Evolutionary conservation across 2,329 filamentous ascomycete genomes (phyloP), one percentile per base, ranked within the genome.

Genomic region (Penicillium polonicum): DNA sequence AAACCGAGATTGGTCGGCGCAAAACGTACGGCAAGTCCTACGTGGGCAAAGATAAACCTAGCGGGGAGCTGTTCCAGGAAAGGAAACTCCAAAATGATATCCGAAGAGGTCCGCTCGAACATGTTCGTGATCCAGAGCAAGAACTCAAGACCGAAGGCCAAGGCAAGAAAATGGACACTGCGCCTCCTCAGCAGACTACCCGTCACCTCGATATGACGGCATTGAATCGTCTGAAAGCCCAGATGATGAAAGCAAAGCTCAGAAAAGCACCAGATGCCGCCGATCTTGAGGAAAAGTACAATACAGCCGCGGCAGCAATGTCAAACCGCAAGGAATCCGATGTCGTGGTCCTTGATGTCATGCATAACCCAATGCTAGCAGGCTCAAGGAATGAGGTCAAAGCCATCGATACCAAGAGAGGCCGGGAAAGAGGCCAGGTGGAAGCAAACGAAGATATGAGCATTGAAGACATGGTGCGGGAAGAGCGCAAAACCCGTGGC

Each of bases 191-290:
- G 3, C 74, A 76, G 8, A 78, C 79, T 5, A 81, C 81, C 0
- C 78, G 81, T 19, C 76, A 74, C 13, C 74, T 95, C 21, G 90
- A 96, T 66, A 86, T 89, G 68, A 94, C 91, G 0, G 81, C 87
- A 0, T 80, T 99, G 55, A 99, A 99, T 75, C 87, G 90, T 60
- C 83, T 99, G 49, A 92, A 93, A 63, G 94, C 94, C 0, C 89
- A 94, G 69, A 88, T 97, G 81, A 93, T 99, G 89, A 97, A 95
- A 72, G 94, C 94, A 5, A 96, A 95, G 70, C 79, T 99, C 46
- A 88, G 87, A 60, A 88, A 88, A 17, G 86, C 90, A 0, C 84
- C 91, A 0, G 87, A 96, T 64, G 88, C 86, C 1, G 85, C 85
- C 2, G 83, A 88, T 63, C 83, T 99, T 2, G 91, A 99, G 72